Base-by-base conservation (phyloP, 1,284 basidiomycete species). In the Phlebopus sp. region DNA sequence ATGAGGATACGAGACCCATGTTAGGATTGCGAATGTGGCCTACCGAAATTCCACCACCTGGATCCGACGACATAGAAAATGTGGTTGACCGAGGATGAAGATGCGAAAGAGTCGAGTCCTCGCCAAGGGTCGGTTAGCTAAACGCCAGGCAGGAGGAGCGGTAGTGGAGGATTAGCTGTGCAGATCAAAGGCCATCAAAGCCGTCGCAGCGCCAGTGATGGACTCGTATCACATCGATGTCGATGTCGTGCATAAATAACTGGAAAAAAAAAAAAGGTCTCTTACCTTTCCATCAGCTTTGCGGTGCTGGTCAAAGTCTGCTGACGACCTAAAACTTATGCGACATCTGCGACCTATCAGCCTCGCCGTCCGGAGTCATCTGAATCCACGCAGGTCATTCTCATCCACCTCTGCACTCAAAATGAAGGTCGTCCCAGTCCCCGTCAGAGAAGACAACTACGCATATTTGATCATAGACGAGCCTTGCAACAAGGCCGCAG, bases 391-490 rank as follows among this genome's bases (percentile, higher is more conserved):
- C 39, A 53, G 55, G 18, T 37, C 43, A 15, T 66, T 71, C 47
- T 54, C 67, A 18, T 52, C 58, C 39, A 54, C 64, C 38, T 29
- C 56, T 15, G 14, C 46, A 25, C 25, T 29, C 46, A 71, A 54
- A 34, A 90, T 92, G 88, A 79, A 81, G 61, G 75, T 92, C 62
- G 68, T 90, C 15, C 82, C 90, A 1, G 79, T 92, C 5, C 86
- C 83, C 35, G 87, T 92, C 41, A 79, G 86, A 52, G 73, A 81
- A 23, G 90, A 94, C 66, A 95, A 96, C 68, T 94, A 94, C 68
- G 90, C 90, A 44, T 96, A 95, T 67, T 78, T 95, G 32, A 70
- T 95, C 67, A 71, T 92, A 52, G 92, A 93, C 67, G 81, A 87
- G 40, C 60, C 70, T 0, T 75, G 81, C 6, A 82, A 81, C 44